A percentile compares a stretch with the other conserved stretches of the same genome.
Conservation (phyloP, 73 alveolate genomes). For the Tetrahymena elliotti region DNA sequence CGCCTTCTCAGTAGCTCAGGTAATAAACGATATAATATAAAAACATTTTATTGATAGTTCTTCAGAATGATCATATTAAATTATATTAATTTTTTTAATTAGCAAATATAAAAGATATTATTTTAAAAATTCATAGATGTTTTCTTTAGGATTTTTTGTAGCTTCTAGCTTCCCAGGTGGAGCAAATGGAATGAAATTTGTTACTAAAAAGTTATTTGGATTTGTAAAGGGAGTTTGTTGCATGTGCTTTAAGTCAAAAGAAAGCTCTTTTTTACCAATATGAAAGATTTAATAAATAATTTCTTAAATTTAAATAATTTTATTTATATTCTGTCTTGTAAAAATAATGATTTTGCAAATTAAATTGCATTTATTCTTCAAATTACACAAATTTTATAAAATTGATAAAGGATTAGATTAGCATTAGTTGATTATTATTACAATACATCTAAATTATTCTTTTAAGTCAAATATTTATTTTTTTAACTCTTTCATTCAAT, state of each 20-base stretch:
- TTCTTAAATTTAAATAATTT: neutral
- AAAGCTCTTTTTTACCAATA: conserved; percentile 7
- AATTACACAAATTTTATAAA: no score
- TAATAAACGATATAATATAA: neutral
- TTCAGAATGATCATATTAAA: neutral
- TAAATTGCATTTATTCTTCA: no score
- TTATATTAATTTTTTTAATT: no score
- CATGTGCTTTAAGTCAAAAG: neutral
- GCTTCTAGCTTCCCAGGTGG: conserved; percentile 43
- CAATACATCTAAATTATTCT: no score
- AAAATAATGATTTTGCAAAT: neutral
- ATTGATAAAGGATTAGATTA: no score
- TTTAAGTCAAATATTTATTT: no score
- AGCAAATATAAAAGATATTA: no score
- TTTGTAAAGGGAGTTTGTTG: neutral
- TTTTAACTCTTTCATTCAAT: no score
- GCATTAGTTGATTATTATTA: no score
- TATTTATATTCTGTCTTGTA: neutral
- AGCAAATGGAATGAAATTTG: conserved; percentile 33
- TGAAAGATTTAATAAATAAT: neutral
- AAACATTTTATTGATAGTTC: neutral
- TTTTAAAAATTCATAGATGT: no score
- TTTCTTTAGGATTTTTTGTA: conserved; percentile 20
- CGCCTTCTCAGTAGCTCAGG: conserved; percentile 9
- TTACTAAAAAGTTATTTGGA: conserved; percentile 12